Evolutionary conservation across 2,329 filamentous ascomycete species (phyloP), one percentile per base, ranked within the genome.

Genomic region (Tolypocladium nubicola): DNA sequence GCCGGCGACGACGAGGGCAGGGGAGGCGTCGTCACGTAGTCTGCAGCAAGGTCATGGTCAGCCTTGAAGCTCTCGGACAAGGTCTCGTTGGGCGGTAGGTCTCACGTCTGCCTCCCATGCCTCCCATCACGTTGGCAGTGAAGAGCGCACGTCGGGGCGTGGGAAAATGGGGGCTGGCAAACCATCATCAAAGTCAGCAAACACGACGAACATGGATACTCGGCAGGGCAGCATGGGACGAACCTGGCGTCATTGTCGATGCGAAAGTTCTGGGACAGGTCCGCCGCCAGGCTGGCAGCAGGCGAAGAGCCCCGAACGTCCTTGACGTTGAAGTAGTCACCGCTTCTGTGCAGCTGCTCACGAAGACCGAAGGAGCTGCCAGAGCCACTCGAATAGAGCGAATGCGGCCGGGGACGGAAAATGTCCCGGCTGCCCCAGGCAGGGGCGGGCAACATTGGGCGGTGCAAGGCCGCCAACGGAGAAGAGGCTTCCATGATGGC

Each of bases 221-320:
- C n/a, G 35, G 41, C 2, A 39, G 38, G 23, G 23, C 21, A 26
- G 33, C n/a, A 41, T 19, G 52, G 19, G 26, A 76, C 81, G 64
- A 79, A 97, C 93, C 92, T 97, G 68, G 88, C 72, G 57, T 84
- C 79, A 60, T 75, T 90, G 73, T 97, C 92, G 71, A 97, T 89
- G 70, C 93, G 89, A 71, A 97, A 96, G 77, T 97, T 99, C 70
- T 96, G 91, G 58, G 92, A 97, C 66, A 97, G 81, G 74, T 99
- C 94, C 61, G 91, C 92, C 47, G 92, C 93, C 64, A 99, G 78
- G 68, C 90, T 96, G 55, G 90, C 86, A 40, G 91, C 92, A 7
- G 94, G 94, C 57, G 94, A 99, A 23, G 92, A 96, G 53, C 90
- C 90, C 64, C 85, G 84, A 66, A 90, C 78, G 55, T 87, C 82